Base-by-base conservation (phyloP, 169 alveolate species). In the Eimeria tenella region DNA sequence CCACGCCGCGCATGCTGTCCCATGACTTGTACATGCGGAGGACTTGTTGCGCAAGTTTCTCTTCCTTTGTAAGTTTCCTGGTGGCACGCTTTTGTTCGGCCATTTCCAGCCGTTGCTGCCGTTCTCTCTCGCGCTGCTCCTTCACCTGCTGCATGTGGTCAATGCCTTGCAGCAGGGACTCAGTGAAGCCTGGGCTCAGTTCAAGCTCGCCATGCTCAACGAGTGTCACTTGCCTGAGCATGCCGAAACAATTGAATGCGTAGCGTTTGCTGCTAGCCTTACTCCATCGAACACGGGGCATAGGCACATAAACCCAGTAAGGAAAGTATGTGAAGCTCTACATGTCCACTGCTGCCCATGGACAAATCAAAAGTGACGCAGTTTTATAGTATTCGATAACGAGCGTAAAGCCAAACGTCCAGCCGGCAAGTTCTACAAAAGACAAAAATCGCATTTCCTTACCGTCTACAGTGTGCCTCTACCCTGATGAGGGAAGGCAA, bases 381-480 rank as follows among this genome's bases (percentile, higher is more conserved):
- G 15, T 11, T 73, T 25, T 11, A 11, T n/a, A 25, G 11, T 21
- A 65, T 1, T 19, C n/a, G 25, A 65, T 7, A 65, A 19, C 9
- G 4, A 19, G 9, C n/a, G 75, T 7, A 15, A n/a, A 19, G 75
- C 9, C 21, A 19, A 73, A 73, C 4, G 55, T 9, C 9, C 9
- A 15, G 52, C 52, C 9, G 6, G 56, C 19, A 73, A 73, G 19
- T 58, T 58, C 19, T 17, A 10, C 11, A 17, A 68, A 19, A 23
- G 23, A 10, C 3, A 25, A 71, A 3, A 71, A 0, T 19, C 10
- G 55, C 25, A 50, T 7, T 5, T 8, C 4, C 79, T 42, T 17
- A 84, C 94, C 60, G 56, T 15, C 94, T 23, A 4, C 87, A 58
- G 77, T 73, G 63, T 8, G 94, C 19, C 77, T 88, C 79, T 5